Conservation (phyloP, 1,284 basidiomycete species). For the Ceratobasidium sp. region DNA sequence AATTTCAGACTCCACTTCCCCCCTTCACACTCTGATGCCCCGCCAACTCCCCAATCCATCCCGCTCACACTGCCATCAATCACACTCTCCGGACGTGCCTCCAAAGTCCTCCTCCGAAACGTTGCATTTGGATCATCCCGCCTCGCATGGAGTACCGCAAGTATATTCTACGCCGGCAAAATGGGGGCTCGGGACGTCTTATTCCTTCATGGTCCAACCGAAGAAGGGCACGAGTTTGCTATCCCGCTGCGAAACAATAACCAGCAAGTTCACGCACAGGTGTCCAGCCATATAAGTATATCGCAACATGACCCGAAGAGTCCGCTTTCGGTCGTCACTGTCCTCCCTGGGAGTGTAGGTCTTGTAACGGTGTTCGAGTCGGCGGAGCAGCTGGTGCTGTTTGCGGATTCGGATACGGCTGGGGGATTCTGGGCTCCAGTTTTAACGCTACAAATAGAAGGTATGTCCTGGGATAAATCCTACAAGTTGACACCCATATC, state of each 20-base stretch:
- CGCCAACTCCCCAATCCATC: constrained; percentile 66
- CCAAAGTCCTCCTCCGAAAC: constrained; percentile 51
- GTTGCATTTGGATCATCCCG: constrained; percentile 50
- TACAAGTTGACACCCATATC: neutral
- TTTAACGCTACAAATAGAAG: constrained; percentile 54
- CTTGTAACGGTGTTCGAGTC: constrained; percentile 76
- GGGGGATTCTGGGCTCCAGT: constrained; percentile 70
- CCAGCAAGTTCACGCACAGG: neutral
- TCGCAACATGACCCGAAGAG: constrained; percentile 13
- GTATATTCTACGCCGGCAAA: constrained; percentile 73
- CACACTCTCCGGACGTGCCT: constrained; percentile 50
- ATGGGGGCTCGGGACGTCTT: constrained; percentile 77
- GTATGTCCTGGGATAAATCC: neutral
- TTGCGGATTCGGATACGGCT: constrained; percentile 72
- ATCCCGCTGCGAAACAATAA: constrained; percentile 57
- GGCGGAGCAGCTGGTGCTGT: constrained; percentile 73
- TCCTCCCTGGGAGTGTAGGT: constrained; percentile 69
- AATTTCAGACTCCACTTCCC: constrained; percentile 46
- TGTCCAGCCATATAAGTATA: constrained; percentile 13
- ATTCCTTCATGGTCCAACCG: constrained; percentile 72
- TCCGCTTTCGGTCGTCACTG: constrained; percentile 59
- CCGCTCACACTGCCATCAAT: constrained; percentile 49
- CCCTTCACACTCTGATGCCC: constrained; percentile 46
- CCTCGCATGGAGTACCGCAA: constrained; percentile 61
- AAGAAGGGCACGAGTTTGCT: constrained; percentile 72